Conservation (phyloP, 2,329 filamentous ascomycete species). For the Colletotrichum caudatum region DNA sequence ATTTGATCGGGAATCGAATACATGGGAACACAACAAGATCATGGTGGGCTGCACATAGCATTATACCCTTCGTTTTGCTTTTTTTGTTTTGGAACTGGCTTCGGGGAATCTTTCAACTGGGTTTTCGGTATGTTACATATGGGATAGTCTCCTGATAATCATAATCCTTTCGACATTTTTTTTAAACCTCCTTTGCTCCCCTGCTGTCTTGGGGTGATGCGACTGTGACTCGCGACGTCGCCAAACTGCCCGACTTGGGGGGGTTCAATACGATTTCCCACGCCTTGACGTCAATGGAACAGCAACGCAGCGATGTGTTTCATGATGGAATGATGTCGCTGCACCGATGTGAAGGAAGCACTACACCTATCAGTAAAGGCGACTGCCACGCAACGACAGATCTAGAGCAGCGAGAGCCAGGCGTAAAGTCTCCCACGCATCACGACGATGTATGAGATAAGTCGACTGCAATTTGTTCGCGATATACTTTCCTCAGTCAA, state of each 20-base stretch:
- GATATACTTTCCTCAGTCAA: no score
- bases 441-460: no score
- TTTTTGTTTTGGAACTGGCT: slow-evolving; percentile 14
- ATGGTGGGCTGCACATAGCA: slow-evolving; percentile 43
- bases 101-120: slow-evolving; percentile 29
- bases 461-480: no score
- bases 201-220: neutral
- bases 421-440: no score
- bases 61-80: slow-evolving; percentile 42
- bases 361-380: no score
- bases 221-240: neutral
- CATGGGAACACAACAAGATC: slow-evolving; percentile 16
- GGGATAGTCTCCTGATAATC: slow-evolving; percentile 43
- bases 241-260: neutral
- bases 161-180: slow-evolving; percentile 36
- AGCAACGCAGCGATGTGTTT: neutral
- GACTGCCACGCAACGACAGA: no score
- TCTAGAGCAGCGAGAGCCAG: no score
- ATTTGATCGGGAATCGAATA: slow-evolving; percentile 12
- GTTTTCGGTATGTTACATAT: slow-evolving; percentile 37
- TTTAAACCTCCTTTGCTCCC: neutral
- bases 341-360: neutral
- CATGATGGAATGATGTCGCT: neutral
- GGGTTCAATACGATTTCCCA: neutral
- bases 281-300: neutral